Conservation (phyloP, 495 filamentous ascomycete genomes). For the Melanomma pulvis-pyrius region DNA sequence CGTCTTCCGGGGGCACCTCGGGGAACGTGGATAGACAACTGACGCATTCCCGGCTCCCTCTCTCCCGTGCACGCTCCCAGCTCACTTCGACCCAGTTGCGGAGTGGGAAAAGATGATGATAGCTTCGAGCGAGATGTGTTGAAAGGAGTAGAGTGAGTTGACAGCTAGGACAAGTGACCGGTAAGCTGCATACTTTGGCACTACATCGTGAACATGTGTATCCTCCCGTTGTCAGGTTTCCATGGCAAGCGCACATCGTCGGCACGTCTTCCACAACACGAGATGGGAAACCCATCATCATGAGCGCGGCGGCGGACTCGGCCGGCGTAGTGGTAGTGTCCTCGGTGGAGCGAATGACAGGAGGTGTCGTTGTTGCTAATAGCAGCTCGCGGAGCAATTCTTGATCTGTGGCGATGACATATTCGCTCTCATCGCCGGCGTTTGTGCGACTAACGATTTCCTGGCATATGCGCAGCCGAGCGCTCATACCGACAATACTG, state of each 20-base stretch:
- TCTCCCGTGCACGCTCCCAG: conserved; percentile 67
- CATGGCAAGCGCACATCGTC: conserved; percentile 91
- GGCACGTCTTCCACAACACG: conserved; percentile 74
- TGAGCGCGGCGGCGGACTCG: conserved; percentile 68
- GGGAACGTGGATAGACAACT: conserved; percentile 60
- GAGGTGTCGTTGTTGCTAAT: conserved; percentile 84
- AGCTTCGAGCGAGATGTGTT: conserved; percentile 92
- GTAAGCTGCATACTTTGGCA: conserved; percentile 86
- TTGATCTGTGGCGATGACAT: conserved; percentile 85
- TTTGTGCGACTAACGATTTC: conserved; percentile 89
- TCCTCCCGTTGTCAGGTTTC: conserved; percentile 78
- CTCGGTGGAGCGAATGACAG: conserved; percentile 62
- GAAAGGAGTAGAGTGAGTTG: conserved; percentile 90
- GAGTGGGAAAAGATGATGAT: conserved; percentile 94
- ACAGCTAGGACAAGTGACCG: conserved; percentile 89
- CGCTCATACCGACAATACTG: conserved; percentile 83
- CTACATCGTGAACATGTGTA: conserved; percentile 89
- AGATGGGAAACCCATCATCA: conserved; percentile 99
- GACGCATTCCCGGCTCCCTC: conserved; percentile 54
- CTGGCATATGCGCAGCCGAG: conserved; percentile 86
- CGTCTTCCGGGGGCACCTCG: conserved; percentile 40
- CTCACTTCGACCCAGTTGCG: conserved; percentile 87
- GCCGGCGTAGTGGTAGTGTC: conserved; percentile 41
- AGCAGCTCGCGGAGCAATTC: conserved; percentile 86
- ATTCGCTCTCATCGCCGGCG: conserved; percentile 70